These are phyloP conservation scores for Cucurbita ficifolia DNA, from an alignment of 306 rosid genomes.

Conservation along the genomic window DNA sequence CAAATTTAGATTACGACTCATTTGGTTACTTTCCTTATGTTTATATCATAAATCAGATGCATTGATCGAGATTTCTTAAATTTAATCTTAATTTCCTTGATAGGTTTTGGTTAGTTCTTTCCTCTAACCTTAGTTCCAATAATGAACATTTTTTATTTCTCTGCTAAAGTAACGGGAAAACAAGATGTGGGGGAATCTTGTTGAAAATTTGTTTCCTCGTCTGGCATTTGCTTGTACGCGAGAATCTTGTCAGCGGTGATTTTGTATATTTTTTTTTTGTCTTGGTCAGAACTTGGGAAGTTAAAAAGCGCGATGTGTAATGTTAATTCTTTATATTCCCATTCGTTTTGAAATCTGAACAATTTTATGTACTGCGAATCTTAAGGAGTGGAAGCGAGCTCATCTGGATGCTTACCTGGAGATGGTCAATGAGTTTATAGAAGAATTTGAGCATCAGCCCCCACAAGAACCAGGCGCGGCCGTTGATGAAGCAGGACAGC, in stretches of 20 bases:
- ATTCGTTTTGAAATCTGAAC: background rate
- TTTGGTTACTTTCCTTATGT: background rate
- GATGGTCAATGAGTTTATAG: constrained; percentile 50
- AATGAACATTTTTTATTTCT: background rate
- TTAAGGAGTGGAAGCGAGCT: constrained; percentile 59
- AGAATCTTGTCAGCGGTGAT: background rate
- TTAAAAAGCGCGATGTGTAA: background rate
- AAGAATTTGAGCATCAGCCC: constrained; percentile 41
- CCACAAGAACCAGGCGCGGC: constrained; percentile 48
- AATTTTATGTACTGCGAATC: background rate
- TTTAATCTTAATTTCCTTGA: background rate
- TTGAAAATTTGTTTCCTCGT: no score
- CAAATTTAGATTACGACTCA: no score
- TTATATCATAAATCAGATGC: background rate
- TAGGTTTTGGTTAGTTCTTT: background rate
- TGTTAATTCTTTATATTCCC: background rate
- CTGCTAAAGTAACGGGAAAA: background rate
- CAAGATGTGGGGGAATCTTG: no score
- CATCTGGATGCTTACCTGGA: constrained; percentile 54
- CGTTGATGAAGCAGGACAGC: constrained; percentile 29
- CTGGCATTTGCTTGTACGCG: background rate
- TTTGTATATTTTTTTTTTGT: background rate
- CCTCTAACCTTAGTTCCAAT: background rate
- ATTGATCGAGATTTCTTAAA: background rate
- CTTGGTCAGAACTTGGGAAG: background rate